A percentile compares a stretch with the other conserved stretches of the same genome.
Evolutionary conservation across 2,329 filamentous ascomycete species (phyloP).

Genomic region (Colletotrichum caudatum): DNA sequence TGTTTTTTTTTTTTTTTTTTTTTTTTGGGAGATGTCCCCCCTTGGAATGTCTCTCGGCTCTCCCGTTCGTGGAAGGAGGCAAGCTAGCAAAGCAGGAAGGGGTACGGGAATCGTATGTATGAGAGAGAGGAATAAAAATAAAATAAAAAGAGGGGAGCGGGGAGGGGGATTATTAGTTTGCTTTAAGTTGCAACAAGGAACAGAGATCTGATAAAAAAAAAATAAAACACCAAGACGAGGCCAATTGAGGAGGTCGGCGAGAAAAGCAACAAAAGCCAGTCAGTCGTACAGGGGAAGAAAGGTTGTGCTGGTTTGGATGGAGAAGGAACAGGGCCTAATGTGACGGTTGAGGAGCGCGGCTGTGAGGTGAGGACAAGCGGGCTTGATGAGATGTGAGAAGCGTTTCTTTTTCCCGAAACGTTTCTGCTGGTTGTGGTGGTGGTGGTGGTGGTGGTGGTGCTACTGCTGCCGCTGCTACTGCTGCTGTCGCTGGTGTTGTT

Average conservation of each 20-base stretch:
- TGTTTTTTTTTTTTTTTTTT: not conserved
- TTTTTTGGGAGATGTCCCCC: too few species aligned
- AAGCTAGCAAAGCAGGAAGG: not conserved
- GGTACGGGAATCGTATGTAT: conserved; percentile 5
- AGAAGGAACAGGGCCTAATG: conserved; percentile 38
- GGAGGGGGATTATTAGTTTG: conserved; percentile 10
- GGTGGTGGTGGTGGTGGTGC: too few species aligned
- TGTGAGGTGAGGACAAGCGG: conserved; percentile 40
- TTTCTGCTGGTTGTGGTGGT: conserved; percentile 9
- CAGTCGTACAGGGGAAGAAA: conserved; percentile 1
- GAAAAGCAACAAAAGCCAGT: not conserved
- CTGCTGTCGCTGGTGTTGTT: too few species aligned
- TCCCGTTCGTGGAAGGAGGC: conserved; percentile 3
- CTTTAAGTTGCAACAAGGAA: conserved; percentile 38
- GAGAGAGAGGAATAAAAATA: too few species aligned
- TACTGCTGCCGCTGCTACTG: too few species aligned
- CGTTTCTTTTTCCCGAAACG: conserved; percentile 39
- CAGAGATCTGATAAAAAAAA: conserved; percentile 35
- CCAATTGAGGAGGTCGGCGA: not conserved
- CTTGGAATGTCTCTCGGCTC: conserved; percentile 13
- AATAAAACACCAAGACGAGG: not conserved
- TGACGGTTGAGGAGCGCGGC: conserved; percentile 35
- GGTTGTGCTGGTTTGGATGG: conserved; percentile 33
- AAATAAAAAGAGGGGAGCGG: conserved; percentile 1
- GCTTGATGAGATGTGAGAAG: conserved; percentile 40